These are phyloP conservation scores for Cladophialophora exuberans DNA, from an alignment of 2,329 filamentous ascomycete genomes.

Conservation along the genomic window DNA sequence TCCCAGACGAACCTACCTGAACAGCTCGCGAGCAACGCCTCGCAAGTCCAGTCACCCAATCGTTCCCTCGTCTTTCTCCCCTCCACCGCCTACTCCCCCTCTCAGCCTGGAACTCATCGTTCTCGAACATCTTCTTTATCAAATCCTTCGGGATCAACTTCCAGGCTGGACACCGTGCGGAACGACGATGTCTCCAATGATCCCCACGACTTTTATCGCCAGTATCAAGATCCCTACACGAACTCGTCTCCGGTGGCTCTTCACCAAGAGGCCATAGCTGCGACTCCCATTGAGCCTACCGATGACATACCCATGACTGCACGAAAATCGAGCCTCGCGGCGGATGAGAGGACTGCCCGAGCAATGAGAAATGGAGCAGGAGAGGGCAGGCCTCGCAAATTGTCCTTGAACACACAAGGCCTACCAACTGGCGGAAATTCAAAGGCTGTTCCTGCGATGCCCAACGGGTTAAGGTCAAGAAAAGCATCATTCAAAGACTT, in stretches of 20 bases:
- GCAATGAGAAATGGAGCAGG: constrained; percentile 3
- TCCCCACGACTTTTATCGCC: constrained; percentile 57
- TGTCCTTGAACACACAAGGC: constrained; percentile 21
- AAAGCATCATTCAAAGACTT: constrained; percentile 80
- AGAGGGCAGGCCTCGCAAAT: constrained; percentile 18
- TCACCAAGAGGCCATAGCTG: constrained; percentile 31
- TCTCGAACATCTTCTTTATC: constrained; percentile 27
- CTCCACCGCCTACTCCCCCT: constrained; percentile 32
- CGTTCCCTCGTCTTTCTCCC: constrained; percentile 30
- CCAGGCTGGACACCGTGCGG: constrained; percentile 11
- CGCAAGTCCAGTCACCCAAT: constrained; percentile 23
- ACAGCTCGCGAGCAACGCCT: constrained; percentile 19
- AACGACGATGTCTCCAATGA: constrained; percentile 43
- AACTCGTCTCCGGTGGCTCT: constrained; percentile 36
- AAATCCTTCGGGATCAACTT: constrained; percentile 9
- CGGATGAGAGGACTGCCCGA: constrained; percentile 13
- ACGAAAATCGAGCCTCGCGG: constrained; percentile 28
- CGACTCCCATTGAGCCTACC: constrained; percentile 16
- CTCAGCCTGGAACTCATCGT: constrained; percentile 28
- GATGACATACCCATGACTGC: constrained; percentile 3
- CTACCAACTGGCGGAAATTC: constrained; percentile 12
- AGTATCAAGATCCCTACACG: constrained; percentile 44
- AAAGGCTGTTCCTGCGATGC: constrained; percentile 13
- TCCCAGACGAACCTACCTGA: constrained; percentile 31
- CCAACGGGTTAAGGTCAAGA: constrained; percentile 33